phyloP scores from a whole-genome alignment of 176 grass and related monocot species.

The Cocos nucifera region DNA sequence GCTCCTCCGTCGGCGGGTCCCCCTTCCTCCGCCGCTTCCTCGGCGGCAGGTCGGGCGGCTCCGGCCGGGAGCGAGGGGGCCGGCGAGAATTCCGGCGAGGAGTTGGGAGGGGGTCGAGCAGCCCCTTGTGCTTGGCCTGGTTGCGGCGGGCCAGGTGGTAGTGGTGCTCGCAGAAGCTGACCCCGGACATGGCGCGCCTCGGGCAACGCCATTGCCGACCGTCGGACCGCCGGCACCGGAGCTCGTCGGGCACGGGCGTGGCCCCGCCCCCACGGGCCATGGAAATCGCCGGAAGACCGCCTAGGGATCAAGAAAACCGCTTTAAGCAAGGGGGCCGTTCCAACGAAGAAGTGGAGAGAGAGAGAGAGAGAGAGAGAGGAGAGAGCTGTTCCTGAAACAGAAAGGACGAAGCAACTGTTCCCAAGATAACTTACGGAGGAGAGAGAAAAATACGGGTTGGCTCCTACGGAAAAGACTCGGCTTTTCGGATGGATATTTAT shows the following conservation, averaged over 20 bases:
- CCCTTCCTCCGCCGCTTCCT: slow-evolving; percentile 20
- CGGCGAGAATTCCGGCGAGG: neutral
- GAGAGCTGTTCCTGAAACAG: no score
- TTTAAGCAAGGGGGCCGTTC: no score
- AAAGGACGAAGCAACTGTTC: no score
- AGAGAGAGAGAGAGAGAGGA: no score
- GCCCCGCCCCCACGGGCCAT: slow-evolving; percentile 22
- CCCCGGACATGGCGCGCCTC: slow-evolving; percentile 37
- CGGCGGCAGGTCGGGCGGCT: slow-evolving; percentile 3
- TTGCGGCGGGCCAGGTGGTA: slow-evolving; percentile 21
- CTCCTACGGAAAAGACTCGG: no score
- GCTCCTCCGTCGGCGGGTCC: slow-evolving; percentile 29
- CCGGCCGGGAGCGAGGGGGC: neutral
- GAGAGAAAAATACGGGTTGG: no score
- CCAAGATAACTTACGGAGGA: no score
- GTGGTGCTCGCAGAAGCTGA: slow-evolving; percentile 75
- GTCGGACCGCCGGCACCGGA: slow-evolving; percentile 80
- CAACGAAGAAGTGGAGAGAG: no score
- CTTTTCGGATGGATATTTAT: no score
- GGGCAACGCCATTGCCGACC: slow-evolving; percentile 87
- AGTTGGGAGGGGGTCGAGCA: no score
- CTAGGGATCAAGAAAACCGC: no score
- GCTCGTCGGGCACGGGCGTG: slow-evolving; percentile 45
- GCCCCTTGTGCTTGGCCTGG: slow-evolving; percentile 15
- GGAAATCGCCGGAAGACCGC: no score